These are phyloP conservation scores for Pseudogymnoascus sp. DNA, from an alignment of 2,329 filamentous ascomycete species.

Conservation along the genomic window DNA sequence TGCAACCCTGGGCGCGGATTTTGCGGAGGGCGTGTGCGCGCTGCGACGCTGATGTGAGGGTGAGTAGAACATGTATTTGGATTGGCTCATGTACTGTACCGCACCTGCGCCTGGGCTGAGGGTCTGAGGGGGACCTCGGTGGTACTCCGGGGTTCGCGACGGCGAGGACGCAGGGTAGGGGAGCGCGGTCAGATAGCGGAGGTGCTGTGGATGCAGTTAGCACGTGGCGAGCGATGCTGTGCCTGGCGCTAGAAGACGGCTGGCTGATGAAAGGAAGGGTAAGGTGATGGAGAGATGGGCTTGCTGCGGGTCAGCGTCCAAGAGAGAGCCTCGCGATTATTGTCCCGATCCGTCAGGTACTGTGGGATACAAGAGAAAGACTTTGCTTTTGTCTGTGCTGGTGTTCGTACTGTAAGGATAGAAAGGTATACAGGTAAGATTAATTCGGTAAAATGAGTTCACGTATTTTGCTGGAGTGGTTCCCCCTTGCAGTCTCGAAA, in stretches of 20 bases:
- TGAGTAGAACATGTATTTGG: background rate
- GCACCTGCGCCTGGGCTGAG: background rate
- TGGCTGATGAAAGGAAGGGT: background rate
- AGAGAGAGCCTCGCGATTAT: background rate
- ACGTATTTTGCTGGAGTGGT: background rate
- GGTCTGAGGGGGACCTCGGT: background rate
- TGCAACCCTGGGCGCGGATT: background rate
- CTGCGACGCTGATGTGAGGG: background rate
- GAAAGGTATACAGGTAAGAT: background rate
- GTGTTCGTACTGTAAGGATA: background rate
- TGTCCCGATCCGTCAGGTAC: background rate
- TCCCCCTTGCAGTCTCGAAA: background rate
- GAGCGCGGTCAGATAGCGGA: constrained; percentile 1
- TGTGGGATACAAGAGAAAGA: background rate
- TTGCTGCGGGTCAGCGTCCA: background rate
- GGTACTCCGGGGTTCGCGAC: constrained; percentile 5
- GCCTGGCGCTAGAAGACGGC: constrained; percentile 1
- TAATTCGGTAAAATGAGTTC: constrained; percentile 6
- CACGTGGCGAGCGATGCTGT: constrained; percentile 3
- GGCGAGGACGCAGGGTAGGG: background rate
- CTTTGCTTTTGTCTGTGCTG: background rate
- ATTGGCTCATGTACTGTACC: background rate
- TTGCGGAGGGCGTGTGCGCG: constrained; percentile 1
- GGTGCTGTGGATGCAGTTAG: constrained; percentile 1
- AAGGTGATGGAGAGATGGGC: background rate